These are phyloP conservation scores for Aspergillus saccharolyticus DNA, from an alignment of 495 filamentous ascomycete species.

Conservation along the genomic window DNA sequence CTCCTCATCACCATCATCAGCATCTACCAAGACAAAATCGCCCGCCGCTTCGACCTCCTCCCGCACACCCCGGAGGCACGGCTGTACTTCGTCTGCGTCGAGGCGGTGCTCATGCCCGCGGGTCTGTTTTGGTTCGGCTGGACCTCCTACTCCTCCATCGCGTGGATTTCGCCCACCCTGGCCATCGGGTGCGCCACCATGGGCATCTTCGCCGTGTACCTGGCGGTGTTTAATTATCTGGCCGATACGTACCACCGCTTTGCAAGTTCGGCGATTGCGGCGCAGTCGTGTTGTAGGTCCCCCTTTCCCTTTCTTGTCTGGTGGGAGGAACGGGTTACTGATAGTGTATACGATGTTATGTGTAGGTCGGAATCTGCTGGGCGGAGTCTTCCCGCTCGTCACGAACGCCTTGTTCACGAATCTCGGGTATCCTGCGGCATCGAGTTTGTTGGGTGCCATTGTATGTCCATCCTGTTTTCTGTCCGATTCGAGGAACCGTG, in stretches of 20 bases:
- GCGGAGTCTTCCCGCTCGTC: constrained; percentile 76
- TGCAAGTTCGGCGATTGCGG: constrained; percentile 81
- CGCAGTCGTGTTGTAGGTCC: constrained; percentile 66
- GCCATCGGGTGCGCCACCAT: constrained; percentile 71
- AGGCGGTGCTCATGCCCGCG: constrained; percentile 62
- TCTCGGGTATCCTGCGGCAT: constrained; percentile 67
- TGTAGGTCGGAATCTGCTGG: constrained; percentile 70
- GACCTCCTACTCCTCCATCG: constrained; percentile 60
- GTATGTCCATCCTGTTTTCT: constrained; percentile 23
- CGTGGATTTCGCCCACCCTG: constrained; percentile 73
- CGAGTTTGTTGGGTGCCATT: constrained; percentile 71
- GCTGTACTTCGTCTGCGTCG: constrained; percentile 77
- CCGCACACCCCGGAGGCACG: constrained; percentile 65
- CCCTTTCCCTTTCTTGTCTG: neutral
- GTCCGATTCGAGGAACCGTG: neutral
- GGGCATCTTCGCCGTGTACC: constrained; percentile 84
- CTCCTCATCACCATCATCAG: constrained; percentile 66
- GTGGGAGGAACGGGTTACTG: too few relatives aligned
- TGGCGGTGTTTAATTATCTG: constrained; percentile 90
- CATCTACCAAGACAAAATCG: constrained; percentile 64
- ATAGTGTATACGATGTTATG: too few relatives aligned
- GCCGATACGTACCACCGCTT: constrained; percentile 87
- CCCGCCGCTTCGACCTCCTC: constrained; percentile 36
- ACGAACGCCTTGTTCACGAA: constrained; percentile 65
- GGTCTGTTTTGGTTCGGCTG: constrained; percentile 82